A percentile compares a stretch with the other conserved stretches of the same genome.
phyloP scores from a whole-genome alignment of 1,284 basidiomycete genomes.

The Moniliella sp. region DNA sequence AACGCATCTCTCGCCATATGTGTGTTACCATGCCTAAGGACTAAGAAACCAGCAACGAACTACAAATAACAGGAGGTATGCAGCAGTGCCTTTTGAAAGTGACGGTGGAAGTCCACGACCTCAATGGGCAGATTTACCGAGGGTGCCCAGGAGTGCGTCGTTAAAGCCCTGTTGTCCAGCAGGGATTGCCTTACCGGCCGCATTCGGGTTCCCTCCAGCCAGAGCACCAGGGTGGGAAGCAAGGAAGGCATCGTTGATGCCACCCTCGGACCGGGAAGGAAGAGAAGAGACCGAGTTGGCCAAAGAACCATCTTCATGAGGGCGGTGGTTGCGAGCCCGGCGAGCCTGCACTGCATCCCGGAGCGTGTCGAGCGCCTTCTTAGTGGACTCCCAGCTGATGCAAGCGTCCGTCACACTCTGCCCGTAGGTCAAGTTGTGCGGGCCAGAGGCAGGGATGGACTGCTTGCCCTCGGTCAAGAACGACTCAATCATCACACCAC shows the following conservation, averaged over 20 bases:
- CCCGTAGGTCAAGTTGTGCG: constrained; percentile 49
- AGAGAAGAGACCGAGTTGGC: not conserved
- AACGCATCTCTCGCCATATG: too few relatives aligned
- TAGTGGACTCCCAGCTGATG: constrained; percentile 66
- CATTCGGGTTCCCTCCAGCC: not conserved
- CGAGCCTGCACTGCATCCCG: constrained; percentile 6
- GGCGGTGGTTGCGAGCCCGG: not conserved
- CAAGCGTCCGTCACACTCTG: constrained; percentile 70
- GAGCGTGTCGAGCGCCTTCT: constrained; percentile 33
- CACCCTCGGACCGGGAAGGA: too few relatives aligned
- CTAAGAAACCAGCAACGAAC: too few relatives aligned
- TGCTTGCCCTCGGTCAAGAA: constrained; percentile 51
- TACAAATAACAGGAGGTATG: too few relatives aligned
- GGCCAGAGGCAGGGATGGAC: constrained; percentile 2
- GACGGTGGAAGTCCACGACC: too few relatives aligned
- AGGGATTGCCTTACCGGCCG: too few relatives aligned
- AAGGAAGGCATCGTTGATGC: not conserved
- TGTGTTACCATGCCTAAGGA: too few relatives aligned
- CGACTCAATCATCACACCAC: constrained; percentile 93
- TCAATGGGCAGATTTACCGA: constrained; percentile 1
- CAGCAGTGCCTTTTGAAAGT: too few relatives aligned
- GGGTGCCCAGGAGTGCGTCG: constrained; percentile 1
- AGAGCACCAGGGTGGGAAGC: not conserved
- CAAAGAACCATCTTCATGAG: too few relatives aligned
- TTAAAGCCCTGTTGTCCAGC: constrained; percentile 4